phyloP scores from a whole-genome alignment of 129 eudicot species.

The Daucus carota region DH1_v3.0 NC_030383.2:63959501-63960000 shows the following conservation, averaged over 20 bases:
- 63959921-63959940: constrained; percentile 52
- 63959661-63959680: neutral
- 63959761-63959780: constrained; percentile 17
- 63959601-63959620: neutral
- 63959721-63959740: neutral
- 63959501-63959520: neutral
- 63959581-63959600: neutral
- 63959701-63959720: neutral
- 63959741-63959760: too few relatives aligned
- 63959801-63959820: constrained; percentile 78
- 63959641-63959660: neutral
- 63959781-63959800: constrained; percentile 78
- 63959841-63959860: constrained; percentile 93
- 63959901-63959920: constrained; percentile 5
- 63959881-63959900: constrained; percentile 1
- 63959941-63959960: constrained; percentile 85
- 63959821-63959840: constrained; percentile 75
- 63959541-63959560: neutral
- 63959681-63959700: neutral
- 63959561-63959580: neutral
- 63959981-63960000: constrained; percentile 96
- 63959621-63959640: neutral
- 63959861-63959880: neutral
- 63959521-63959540: neutral
- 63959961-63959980: constrained; percentile 85